Conservation (phyloP, 495 filamentous ascomycete genomes). For the Penicillium daleae region DNA sequence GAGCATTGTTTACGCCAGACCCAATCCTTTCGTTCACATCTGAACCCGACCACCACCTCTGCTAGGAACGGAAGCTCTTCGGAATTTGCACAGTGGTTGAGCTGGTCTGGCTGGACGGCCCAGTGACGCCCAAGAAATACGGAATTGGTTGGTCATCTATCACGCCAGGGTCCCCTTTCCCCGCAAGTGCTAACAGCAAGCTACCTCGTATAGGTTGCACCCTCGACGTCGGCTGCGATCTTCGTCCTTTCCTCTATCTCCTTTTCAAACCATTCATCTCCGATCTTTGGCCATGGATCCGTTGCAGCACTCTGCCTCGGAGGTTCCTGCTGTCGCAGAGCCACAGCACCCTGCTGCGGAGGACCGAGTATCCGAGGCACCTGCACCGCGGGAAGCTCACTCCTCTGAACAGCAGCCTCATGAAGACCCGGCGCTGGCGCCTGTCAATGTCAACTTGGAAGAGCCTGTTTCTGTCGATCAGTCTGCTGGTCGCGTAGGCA, state of each 20-base stretch:
- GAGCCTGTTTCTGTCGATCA: constrained; percentile 42
- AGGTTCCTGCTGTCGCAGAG: constrained; percentile 30
- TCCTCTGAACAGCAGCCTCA: constrained; percentile 27
- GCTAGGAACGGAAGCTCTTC: neutral
- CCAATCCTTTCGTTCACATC: constrained; percentile 3
- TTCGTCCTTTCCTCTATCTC: neutral
- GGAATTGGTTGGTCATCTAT: constrained; percentile 22
- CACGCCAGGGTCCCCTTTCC: constrained; percentile 28
- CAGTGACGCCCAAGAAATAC: neutral
- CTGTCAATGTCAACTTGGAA: constrained; percentile 34
- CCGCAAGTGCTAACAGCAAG: constrained; percentile 23
- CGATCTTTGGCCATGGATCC: constrained; percentile 32
- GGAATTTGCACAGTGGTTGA: neutral
- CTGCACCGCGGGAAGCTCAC: constrained; percentile 11
- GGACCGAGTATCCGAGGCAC: constrained; percentile 26
- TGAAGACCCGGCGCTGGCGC: constrained; percentile 24
- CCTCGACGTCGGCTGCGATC: neutral
- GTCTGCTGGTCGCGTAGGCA: constrained; percentile 24
- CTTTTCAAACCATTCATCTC: neutral
- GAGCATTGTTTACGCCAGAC: constrained; percentile 15
- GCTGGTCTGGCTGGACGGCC: neutral
- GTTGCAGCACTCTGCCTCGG: constrained; percentile 30
- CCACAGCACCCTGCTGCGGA: constrained; percentile 33
- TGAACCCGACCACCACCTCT: neutral
- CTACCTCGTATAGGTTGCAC: constrained; percentile 17